These are phyloP conservation scores for Oryza officinalis DNA, from an alignment of 176 grass and related monocot species.

Conservation along the genomic window DNA sequence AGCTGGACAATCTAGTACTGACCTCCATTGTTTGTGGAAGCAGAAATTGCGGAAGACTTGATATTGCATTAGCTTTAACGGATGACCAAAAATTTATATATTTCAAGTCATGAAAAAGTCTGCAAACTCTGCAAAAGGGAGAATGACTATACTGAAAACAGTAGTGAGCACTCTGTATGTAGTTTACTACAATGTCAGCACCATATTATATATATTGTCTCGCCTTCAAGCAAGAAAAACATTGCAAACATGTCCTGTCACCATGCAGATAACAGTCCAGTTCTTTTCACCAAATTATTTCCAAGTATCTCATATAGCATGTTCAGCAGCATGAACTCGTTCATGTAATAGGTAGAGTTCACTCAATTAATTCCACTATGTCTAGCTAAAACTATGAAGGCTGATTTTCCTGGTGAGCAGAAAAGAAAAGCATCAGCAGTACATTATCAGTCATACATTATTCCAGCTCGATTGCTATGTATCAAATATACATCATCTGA, in stretches of 20 bases:
- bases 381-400: background rate
- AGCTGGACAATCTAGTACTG: slow-evolving; percentile 21
- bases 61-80: background rate
- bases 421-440: slow-evolving; percentile 18
- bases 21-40: slow-evolving; percentile 35
- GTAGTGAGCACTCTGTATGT: background rate
- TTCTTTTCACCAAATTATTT: background rate
- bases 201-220: background rate
- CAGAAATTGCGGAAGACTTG: background rate
- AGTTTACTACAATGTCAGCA: slow-evolving; percentile 12
- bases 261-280: slow-evolving; percentile 25
- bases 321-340: background rate
- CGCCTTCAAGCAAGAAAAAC: slow-evolving; percentile 20
- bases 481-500: background rate
- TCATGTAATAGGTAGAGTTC: slow-evolving; percentile 1
- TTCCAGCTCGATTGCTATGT: background rate
- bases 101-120: slow-evolving; percentile 17
- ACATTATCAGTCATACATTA: background rate
- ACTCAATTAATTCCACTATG: slow-evolving; percentile 6
- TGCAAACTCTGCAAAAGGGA: slow-evolving; percentile 20
- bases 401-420: slow-evolving; percentile 7
- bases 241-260: background rate
- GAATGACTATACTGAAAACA: slow-evolving; percentile 15
- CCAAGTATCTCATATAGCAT: background rate
- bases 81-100: background rate